Conservation (phyloP, 2,329 filamentous ascomycete species). For the Diaporthe sp. region DNA sequence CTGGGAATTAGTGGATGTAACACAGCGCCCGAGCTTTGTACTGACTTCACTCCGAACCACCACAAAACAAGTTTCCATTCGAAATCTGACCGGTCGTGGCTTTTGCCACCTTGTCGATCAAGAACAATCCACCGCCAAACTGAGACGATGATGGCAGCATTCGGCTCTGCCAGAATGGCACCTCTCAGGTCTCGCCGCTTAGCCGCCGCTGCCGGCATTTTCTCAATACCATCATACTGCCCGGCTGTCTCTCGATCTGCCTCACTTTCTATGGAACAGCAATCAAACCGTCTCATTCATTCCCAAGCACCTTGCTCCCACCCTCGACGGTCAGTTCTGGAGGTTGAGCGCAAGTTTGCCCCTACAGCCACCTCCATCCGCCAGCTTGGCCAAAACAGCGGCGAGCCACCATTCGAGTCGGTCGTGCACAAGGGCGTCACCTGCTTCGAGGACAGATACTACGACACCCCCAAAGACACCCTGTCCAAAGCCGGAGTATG, state of each 20-base stretch:
- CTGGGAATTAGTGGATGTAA: not conserved
- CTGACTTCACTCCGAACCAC: not conserved
- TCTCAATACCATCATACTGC: not conserved
- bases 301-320: not conserved
- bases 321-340: not conserved
- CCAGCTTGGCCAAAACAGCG: constrained; percentile 10
- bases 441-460: constrained; percentile 16
- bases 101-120: not conserved
- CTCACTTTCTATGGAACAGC: not conserved
- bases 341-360: constrained; percentile 21
- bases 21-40: not conserved
- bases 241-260: not conserved
- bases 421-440: not conserved
- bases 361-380: constrained; percentile 11
- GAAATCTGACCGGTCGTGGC: too few species aligned
- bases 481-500: constrained; percentile 9
- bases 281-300: too few species aligned
- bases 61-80: not conserved
- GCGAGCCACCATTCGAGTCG: constrained; percentile 3
- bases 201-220: too few species aligned
- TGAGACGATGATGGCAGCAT: not conserved
- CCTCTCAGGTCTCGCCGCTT: not conserved
- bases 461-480: not conserved
- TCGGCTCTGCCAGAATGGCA: not conserved
- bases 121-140: too few species aligned